Evolutionary conservation across 1,284 basidiomycete genomes (phyloP), one percentile per base, ranked within the genome.

Genomic region (Ustilago lituana): DNA sequence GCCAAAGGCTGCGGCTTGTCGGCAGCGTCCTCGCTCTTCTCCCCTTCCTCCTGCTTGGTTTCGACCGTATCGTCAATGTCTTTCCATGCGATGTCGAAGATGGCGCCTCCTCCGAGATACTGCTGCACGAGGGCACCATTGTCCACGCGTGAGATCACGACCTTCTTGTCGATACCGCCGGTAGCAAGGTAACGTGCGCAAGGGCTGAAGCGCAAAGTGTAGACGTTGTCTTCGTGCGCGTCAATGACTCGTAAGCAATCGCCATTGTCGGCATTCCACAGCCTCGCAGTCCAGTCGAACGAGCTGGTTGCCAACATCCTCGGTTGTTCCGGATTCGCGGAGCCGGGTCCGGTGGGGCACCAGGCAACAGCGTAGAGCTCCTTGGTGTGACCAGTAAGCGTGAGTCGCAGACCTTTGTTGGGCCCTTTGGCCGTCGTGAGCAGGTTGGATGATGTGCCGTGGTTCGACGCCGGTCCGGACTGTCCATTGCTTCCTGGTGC

Each of bases 211-310:
- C 73, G 68, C 29, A 81, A 32, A 2, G 76, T 71, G 66, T 78
- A 78, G 32, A 82, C 79, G 22, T 65, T 74, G 60, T 80, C 77
- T 24, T 70, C 70, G 64, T 82, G 80, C 15, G 57, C 67, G 24
- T 73, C 68, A 22, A 82, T 71, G 2, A 78, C 69, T 1, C 74
- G 72, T 9, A 81, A 17, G 43, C 80, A 82, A 12, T 69, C 72
- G 26, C 80, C 80, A 15, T 57, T 73, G 43, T 81, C 79, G 32
- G 63, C 79, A 32, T 82, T 80, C 80, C 80, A 82, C 0, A 82
- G 53, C 14, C 80, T 60, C 7, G 76, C 77, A 1, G 79, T 82
- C 46, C 74, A 62, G 54, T 82, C 80, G 20, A 80, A 81, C 12
- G 75, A 75, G 22, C 77, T 69, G 32, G 80, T 80, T 6, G 80